Base-by-base conservation (phyloP, 768 basidiomycete species). In the Hysterangium stoloniferum region DNA sequence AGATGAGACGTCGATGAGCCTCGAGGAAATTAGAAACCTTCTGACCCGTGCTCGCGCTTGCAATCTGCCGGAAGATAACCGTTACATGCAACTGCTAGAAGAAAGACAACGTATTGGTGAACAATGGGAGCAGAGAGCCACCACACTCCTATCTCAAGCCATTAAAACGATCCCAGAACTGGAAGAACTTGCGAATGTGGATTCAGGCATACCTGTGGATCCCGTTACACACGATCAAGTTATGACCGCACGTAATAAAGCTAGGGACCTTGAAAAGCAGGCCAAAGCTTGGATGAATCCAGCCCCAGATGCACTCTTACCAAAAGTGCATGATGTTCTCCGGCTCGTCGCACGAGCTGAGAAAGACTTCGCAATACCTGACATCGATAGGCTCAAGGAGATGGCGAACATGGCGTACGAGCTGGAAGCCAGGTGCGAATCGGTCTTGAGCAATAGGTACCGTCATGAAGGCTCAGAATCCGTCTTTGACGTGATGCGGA, bases 201-300 rank as follows among this genome's bases (percentile, higher is more conserved):
- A 86, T 48, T 58, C 76, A 13, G 75, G 71, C 31, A 75, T 87
- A 43, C 88, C 89, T 2, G 77, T 92, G 36, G 83, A 87, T 58
- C 69, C 75, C 15, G 73, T 74, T 12, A 71, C 88, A 46, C 71
- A 84, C 38, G 79, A 81, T 52, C 77, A 82, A 27, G 65, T 95
- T 29, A 73, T 79, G 65, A 71, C 72, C 17, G 71, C 82, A 29
- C 76, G 80, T 37, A 73, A 69, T 32, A 85, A 84, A 62, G 89
- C 85, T 32, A 77, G 76, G 58, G 88, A 90, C 54, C 82, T 80
- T 62, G 86, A 91, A 64, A 83, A 80, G 68, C 82, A 85, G 57
- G 86, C 87, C 1, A 78, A 74, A 56, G 68, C 73, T 1, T 89
- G 86, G 83, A 64, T 90, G 34, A 65, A 71, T 13, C 77, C 78